Conservation (phyloP, 352 stramenopile species). For the Pythium sp. region DNA sequence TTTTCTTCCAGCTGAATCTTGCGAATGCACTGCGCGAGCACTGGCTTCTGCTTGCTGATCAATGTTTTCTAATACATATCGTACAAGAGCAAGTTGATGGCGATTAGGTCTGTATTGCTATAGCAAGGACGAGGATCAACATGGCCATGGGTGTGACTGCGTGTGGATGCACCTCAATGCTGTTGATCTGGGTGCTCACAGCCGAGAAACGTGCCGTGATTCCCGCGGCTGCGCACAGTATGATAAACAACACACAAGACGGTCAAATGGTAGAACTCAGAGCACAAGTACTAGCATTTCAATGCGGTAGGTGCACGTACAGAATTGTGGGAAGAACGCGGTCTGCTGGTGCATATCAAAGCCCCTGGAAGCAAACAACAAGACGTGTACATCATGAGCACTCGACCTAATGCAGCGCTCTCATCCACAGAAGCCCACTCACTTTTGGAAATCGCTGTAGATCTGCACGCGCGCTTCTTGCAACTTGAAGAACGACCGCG, state of each 20-base stretch:
- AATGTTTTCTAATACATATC: slow-evolving; percentile 19
- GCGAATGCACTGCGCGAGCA: slow-evolving; percentile 59
- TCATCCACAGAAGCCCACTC: background rate
- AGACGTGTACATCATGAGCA: background rate
- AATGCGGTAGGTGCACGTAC: slow-evolving; percentile 24
- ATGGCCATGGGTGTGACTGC: background rate
- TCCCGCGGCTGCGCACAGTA: slow-evolving; percentile 29
- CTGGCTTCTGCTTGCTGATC: slow-evolving; percentile 28
- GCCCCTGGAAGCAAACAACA: slow-evolving; percentile 28
- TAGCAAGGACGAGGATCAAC: background rate
- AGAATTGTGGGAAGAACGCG: slow-evolving; percentile 57
- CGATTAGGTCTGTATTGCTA: background rate
- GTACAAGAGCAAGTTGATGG: background rate
- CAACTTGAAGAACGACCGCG: slow-evolving; percentile 42
- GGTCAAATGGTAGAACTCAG: background rate
- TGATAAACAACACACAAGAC: background rate
- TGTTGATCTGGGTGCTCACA: slow-evolving; percentile 71
- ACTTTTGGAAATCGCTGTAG: slow-evolving; percentile 65
- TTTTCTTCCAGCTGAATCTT: slow-evolving; percentile 78
- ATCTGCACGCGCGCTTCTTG: slow-evolving; percentile 71
- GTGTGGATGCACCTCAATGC: slow-evolving; percentile 42
- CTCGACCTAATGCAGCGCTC: background rate
- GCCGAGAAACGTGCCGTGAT: slow-evolving; percentile 65
- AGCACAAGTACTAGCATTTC: background rate
- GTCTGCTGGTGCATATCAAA: slow-evolving; percentile 71